A percentile compares a stretch with the other conserved stretches of the same genome.
Evolutionary conservation across 169 alveolate genomes (phyloP).

Genomic region (Theileria parva): DNA sequence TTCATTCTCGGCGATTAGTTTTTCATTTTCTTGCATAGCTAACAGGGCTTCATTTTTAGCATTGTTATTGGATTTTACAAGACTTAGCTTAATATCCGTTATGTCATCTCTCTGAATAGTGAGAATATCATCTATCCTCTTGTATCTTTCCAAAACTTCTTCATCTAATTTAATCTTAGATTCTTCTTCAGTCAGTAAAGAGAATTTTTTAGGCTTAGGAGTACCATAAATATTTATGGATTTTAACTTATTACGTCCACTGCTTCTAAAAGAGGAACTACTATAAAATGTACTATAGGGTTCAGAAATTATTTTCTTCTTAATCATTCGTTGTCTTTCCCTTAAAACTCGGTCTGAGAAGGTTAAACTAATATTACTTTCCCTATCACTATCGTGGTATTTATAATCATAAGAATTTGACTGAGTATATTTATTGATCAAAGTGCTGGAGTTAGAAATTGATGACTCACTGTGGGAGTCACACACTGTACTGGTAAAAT

Average conservation of each 20-base stretch:
- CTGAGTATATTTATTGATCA: neutral
- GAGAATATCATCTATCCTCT: neutral
- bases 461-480: conserved; percentile 13
- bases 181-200: neutral
- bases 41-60: neutral
- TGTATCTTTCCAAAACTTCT: neutral
- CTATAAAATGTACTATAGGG: no score
- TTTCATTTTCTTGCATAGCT: neutral
- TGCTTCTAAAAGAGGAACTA: neutral
- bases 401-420: neutral
- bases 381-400: neutral
- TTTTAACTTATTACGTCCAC: neutral
- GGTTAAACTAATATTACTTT: conserved; percentile 5
- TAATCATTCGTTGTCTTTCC: conserved; percentile 24
- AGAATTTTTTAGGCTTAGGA: conserved; percentile 1
- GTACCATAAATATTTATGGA: neutral
- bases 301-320: conserved; percentile 2
- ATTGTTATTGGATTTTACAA: neutral
- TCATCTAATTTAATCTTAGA: neutral
- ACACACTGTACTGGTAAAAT: neutral
- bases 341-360: conserved; percentile 27
- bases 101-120: conserved; percentile 2
- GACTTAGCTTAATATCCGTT: conserved; percentile 1
- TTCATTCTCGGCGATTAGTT: neutral
- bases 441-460: neutral